Conservation (phyloP, 305 asterid species). For the Salvia sclarea region DNA sequence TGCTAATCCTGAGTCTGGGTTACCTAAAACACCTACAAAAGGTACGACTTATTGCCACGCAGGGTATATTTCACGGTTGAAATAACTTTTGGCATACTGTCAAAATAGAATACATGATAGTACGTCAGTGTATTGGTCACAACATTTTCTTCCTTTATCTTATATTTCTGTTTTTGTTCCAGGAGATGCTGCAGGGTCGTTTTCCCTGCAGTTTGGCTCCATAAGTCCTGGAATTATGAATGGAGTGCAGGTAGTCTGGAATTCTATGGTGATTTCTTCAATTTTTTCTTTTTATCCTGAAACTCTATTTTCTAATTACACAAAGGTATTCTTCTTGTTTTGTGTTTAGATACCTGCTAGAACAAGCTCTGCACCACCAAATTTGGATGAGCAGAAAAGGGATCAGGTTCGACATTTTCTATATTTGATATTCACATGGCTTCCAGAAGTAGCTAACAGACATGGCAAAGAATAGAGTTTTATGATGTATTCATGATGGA, state of each 20-base stretch:
- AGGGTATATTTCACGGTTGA: background rate
- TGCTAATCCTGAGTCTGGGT: conserved; percentile 43
- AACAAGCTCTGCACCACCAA: conserved; percentile 98
- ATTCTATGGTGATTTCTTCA: conserved; percentile 19
- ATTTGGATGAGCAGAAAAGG: conserved; percentile 85
- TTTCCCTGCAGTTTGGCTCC: conserved; percentile 90
- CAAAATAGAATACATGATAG: background rate
- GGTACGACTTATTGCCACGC: conserved; percentile 40
- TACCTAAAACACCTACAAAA: conserved; percentile 62
- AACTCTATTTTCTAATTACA: conserved; percentile 9
- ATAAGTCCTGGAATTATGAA: conserved; percentile 77
- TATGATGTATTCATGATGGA: background rate
- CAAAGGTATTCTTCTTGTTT: conserved; percentile 7
- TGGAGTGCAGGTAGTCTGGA: conserved; percentile 60
- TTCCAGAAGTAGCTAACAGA: conserved; percentile 28
- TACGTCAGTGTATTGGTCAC: background rate
- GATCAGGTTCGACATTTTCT: conserved; percentile 63
- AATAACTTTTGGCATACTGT: background rate
- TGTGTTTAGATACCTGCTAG: conserved; percentile 71
- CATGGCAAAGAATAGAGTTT: background rate
- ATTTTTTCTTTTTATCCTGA: background rate
- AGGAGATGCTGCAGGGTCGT: conserved; percentile 64
- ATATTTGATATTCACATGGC: conserved; percentile 15
- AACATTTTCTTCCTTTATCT: conserved; percentile 15
- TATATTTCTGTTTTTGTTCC: conserved; percentile 37